Conservation (phyloP, 306 rosid genomes). For the Boehmeria nivea region DNA sequence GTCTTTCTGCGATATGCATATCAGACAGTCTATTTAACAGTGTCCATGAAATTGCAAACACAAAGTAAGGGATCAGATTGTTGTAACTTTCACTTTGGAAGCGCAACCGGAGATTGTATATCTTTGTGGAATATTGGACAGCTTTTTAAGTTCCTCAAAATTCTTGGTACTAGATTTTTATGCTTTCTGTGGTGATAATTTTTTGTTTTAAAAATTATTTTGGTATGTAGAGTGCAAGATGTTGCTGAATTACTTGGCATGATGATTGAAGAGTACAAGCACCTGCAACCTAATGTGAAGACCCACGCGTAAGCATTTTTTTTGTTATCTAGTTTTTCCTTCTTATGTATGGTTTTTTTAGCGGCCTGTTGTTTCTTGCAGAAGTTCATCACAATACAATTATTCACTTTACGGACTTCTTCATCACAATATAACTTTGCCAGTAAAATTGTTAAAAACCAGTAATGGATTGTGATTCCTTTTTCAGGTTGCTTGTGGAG, state of each 20-base stretch:
- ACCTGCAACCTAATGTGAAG: conserved; percentile 82
- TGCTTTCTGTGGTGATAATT: conserved; percentile 12
- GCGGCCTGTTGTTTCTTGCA: neutral
- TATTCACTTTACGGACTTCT: neutral
- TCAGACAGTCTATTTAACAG: neutral
- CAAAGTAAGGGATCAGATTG: too few relatives aligned
- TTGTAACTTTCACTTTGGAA: too few relatives aligned
- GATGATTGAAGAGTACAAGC: conserved; percentile 92
- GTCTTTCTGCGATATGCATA: neutral
- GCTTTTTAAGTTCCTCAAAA: neutral
- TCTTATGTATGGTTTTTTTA: neutral
- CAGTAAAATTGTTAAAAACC: too few relatives aligned
- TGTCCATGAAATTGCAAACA: neutral
- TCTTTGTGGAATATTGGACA: too few relatives aligned
- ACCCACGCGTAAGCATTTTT: conserved; percentile 69
- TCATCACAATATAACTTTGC: neutral
- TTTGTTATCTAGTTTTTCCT: neutral
- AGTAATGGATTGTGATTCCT: conserved; percentile 14
- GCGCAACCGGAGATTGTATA: too few relatives aligned
- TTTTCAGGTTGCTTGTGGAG: conserved; percentile 82
- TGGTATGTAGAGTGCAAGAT: conserved; percentile 73
- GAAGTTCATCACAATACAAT: too few relatives aligned
- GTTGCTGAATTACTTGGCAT: conserved; percentile 97
- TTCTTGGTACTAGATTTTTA: neutral
- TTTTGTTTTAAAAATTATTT: neutral